Conservation (phyloP, 306 rosid genomes). For the Ammopiptanthus mongolicus region DNA sequence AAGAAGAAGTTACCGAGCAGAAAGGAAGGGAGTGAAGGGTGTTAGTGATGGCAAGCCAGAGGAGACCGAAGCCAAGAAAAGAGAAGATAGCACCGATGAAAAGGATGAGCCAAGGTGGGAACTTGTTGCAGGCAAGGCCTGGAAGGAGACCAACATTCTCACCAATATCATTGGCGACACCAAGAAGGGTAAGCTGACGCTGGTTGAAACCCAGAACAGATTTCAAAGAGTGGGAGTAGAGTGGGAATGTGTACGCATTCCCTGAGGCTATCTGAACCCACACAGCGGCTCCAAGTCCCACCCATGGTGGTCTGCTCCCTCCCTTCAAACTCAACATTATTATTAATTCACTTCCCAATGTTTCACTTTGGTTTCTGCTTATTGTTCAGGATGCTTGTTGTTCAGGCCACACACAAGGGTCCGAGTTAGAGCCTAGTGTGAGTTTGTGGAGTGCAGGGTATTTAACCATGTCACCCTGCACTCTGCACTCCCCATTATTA, state of each 20-base stretch:
- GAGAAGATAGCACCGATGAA: constrained; percentile 50
- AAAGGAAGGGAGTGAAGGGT: constrained; percentile 48
- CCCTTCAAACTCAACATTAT: constrained; percentile 46
- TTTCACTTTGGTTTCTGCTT: too few species aligned
- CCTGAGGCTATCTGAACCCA: constrained; percentile 74
- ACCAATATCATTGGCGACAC: constrained; percentile 78
- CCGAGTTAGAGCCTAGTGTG: neutral
- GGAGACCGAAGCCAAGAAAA: constrained; percentile 56
- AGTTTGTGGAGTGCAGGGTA: neutral
- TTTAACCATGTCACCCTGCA: too few species aligned
- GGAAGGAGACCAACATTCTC: constrained; percentile 80
- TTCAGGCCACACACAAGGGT: neutral
- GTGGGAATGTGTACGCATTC: constrained; percentile 52
- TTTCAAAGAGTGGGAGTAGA: constrained; percentile 67
- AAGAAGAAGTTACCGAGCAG: constrained; percentile 40
- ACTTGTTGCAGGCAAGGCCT: constrained; percentile 63
- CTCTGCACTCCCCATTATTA: too few species aligned
- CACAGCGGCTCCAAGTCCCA: constrained; percentile 72
- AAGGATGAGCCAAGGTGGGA: constrained; percentile 73
- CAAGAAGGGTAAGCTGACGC: constrained; percentile 60
- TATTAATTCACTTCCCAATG: neutral
- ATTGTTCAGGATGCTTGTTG: too few species aligned
- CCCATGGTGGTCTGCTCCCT: constrained; percentile 85
- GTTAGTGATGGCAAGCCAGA: constrained; percentile 52
- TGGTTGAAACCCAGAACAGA: constrained; percentile 69